Conservation (phyloP, 2,329 filamentous ascomycete species). For the Bimuria novae-zelandiae region DNA sequence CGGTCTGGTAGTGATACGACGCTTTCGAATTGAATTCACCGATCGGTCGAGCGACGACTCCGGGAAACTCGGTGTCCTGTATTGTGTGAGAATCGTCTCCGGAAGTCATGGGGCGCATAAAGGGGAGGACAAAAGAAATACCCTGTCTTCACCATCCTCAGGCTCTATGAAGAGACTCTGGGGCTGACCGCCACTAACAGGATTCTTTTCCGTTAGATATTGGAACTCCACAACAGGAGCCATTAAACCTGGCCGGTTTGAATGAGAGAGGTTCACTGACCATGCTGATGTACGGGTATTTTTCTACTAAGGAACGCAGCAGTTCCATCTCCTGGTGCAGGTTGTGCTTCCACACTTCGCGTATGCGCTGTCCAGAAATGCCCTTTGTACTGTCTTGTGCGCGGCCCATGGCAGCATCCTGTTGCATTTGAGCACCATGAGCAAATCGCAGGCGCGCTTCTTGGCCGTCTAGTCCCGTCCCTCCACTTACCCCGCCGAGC, state of each 20-base stretch:
- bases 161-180: conserved; percentile 2
- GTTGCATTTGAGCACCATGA: conserved; percentile 66
- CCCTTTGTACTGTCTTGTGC: conserved; percentile 62
- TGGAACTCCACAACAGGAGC: conserved; percentile 14
- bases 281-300: conserved; percentile 97
- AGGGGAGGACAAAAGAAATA: conserved; percentile 10
- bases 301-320: conserved; percentile 80
- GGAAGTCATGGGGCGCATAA: background rate
- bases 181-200: conserved; percentile 6
- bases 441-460: conserved; percentile 87
- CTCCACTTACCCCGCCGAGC: conserved; percentile 54
- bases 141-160: conserved; percentile 6
- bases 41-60: conserved; percentile 93
- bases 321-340: conserved; percentile 87
- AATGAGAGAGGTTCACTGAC: conserved; percentile 58
- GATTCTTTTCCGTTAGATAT: conserved; percentile 7
- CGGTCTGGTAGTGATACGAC: conserved; percentile 97
- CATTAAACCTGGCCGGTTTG: conserved; percentile 5
- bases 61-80: conserved; percentile 97
- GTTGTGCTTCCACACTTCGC: conserved; percentile 95
- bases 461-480: conserved; percentile 80
- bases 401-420: conserved; percentile 51
- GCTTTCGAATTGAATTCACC: conserved; percentile 93
- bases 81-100: conserved; percentile 20
- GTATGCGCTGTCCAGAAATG: conserved; percentile 73